phyloP scores from a whole-genome alignment of 306 rosid genomes.

The Oxytropis ochrocephala region DNA sequence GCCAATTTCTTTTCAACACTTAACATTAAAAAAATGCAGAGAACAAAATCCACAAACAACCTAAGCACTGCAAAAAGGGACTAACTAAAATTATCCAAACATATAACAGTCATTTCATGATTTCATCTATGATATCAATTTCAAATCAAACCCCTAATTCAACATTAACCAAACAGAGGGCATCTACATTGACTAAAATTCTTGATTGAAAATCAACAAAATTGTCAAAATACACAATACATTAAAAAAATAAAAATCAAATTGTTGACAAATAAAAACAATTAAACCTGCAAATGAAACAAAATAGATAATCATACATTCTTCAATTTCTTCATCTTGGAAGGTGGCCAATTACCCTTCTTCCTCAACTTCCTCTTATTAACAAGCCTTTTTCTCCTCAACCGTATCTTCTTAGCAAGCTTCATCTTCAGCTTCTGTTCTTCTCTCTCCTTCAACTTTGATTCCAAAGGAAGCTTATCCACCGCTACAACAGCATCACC shows the following conservation, averaged over 20 bases:
- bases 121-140: background rate
- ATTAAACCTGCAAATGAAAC: constrained; percentile 38
- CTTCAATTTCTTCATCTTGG: constrained; percentile 86
- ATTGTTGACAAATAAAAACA: background rate
- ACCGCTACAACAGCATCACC: constrained; percentile 29
- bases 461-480: constrained; percentile 78
- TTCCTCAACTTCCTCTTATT: constrained; percentile 70
- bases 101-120: background rate
- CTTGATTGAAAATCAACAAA: constrained; percentile 17
- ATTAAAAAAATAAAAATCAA: background rate
- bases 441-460: constrained; percentile 65
- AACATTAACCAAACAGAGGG: background rate
- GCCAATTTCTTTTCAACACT: background rate
- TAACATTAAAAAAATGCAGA: background rate
- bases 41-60: background rate
- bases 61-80: background rate
- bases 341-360: constrained; percentile 98
- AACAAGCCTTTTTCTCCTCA: constrained; percentile 73
- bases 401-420: constrained; percentile 79
- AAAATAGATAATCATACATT: constrained; percentile 38
- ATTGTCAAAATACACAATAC: constrained; percentile 12
- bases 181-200: background rate
- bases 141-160: constrained; percentile 6
- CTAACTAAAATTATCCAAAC: background rate
- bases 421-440: constrained; percentile 75